These are phyloP conservation scores for Annulohypoxylon maeteangense DNA, from an alignment of 495 filamentous ascomycete species.

Conservation along the genomic window DNA sequence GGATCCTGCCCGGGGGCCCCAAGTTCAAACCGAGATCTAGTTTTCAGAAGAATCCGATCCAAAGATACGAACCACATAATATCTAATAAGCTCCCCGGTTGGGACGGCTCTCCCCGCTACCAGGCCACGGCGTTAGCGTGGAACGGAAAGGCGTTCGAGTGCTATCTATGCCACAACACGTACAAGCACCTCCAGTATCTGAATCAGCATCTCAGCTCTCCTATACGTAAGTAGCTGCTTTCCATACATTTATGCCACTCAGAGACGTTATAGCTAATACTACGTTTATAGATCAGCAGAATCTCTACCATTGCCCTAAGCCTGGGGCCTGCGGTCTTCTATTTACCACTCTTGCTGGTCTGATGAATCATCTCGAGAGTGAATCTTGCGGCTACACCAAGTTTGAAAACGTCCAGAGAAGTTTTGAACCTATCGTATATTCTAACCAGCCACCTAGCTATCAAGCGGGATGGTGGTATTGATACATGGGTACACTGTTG, in stretches of 20 bases:
- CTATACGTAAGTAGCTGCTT: neutral
- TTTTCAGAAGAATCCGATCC: constrained; percentile 28
- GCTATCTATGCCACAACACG: neutral
- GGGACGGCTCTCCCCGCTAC: neutral
- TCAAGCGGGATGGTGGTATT: too few relatives aligned
- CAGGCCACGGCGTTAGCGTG: neutral
- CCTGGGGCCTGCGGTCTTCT: constrained; percentile 50
- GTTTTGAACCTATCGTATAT: neutral
- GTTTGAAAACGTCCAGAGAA: constrained; percentile 59
- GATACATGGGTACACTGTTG: too few relatives aligned
- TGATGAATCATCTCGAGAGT: constrained; percentile 68
- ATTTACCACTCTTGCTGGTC: constrained; percentile 58
- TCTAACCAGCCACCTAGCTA: too few relatives aligned
- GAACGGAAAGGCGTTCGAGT: neutral
- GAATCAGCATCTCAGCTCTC: neutral
- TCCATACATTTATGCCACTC: too few relatives aligned
- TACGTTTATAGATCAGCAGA: constrained; percentile 50
- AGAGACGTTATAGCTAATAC: constrained; percentile 26
- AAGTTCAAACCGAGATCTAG: constrained; percentile 32
- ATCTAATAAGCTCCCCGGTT: constrained; percentile 24
- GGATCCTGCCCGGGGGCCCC: constrained; percentile 36
- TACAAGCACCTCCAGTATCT: neutral
- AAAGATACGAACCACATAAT: neutral
- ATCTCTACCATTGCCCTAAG: constrained; percentile 66
- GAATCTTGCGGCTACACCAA: constrained; percentile 60